phyloP scores from a whole-genome alignment of 2,329 filamentous ascomycete species.

The Sclerotiophoma versabilis region DNA sequence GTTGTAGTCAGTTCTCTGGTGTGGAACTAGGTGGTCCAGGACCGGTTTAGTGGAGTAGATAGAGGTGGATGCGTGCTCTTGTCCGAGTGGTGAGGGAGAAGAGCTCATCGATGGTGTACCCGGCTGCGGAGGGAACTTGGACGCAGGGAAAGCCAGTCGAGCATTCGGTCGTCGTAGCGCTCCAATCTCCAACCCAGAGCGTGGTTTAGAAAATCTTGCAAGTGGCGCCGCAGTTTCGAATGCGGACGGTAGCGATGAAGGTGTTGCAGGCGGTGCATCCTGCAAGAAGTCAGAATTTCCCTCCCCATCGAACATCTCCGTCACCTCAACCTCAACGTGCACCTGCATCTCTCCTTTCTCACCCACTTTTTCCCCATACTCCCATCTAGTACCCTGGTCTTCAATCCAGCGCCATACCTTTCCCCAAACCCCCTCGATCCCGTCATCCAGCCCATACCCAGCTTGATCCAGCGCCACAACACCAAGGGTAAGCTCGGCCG shows the following conservation, averaged over 20 bases:
- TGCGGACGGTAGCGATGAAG: no score
- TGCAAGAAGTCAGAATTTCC: background rate
- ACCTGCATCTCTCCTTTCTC: no score
- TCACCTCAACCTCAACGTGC: background rate
- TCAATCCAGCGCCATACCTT: background rate
- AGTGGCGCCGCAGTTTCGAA: no score
- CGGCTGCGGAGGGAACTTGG: no score
- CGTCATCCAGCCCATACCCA: background rate
- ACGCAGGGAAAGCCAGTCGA: no score
- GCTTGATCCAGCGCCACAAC: background rate
- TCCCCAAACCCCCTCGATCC: background rate
- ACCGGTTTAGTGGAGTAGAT: background rate
- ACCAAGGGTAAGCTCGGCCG: background rate
- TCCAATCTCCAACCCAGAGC: no score
- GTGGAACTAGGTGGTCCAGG: background rate
- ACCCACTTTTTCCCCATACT: background rate
- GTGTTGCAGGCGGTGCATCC: background rate
- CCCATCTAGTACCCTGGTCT: background rate
- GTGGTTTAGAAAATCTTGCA: no score
- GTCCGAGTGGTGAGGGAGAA: background rate
- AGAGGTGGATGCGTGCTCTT: background rate
- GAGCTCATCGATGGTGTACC: no score
- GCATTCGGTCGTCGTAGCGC: no score
- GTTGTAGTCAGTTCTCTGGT: no score
- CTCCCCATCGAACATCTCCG: background rate